Percentiles rank a stretch among this genome's conserved stretches.
Evolutionary conservation across 805 yeast species (phyloP).

Genomic region (Torulaspora microellipsoides): DNA sequence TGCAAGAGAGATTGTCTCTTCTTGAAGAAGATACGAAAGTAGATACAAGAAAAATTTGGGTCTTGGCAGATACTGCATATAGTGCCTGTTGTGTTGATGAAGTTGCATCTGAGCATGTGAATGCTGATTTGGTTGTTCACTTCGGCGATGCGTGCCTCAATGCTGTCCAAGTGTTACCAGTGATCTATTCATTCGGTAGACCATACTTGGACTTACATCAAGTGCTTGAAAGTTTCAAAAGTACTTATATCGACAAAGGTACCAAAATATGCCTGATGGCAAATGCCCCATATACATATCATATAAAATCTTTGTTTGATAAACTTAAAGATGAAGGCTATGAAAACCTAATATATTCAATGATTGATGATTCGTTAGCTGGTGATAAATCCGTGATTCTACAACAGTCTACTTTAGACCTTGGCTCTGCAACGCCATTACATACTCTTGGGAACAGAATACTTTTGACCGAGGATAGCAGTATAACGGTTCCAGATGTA

Average conservation of each 20-base stretch:
- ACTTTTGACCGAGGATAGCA: conserved; percentile 23
- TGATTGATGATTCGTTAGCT: conserved; percentile 32
- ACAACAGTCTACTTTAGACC: neutral
- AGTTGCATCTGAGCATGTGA: conserved; percentile 91
- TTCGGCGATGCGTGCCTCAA: conserved; percentile 94
- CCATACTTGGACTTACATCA: conserved; percentile 47
- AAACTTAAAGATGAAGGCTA: conserved; percentile 32
- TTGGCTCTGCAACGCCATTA: conserved; percentile 13
- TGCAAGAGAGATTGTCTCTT: conserved; percentile 40
- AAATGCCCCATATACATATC: conserved; percentile 59
- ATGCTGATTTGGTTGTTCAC: conserved; percentile 80
- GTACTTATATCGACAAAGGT: conserved; percentile 38
- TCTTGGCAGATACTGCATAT: conserved; percentile 92
- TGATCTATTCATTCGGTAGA: conserved; percentile 74
- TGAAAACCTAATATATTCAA: conserved; percentile 38
- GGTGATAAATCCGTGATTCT: conserved; percentile 39
- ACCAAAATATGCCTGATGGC: conserved; percentile 62
- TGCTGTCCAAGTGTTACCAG: conserved; percentile 66
- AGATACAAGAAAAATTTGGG: conserved; percentile 51
- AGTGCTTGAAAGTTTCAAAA: conserved; percentile 40
- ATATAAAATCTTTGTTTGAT: conserved; percentile 40
- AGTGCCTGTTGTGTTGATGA: conserved; percentile 95
- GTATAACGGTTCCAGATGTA: conserved; percentile 25
- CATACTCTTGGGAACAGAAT: conserved; percentile 34
- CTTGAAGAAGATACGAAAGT: neutral